Conservation (phyloP, 371 early-diverging fungal species). For the Mucor sp. region DNA sequence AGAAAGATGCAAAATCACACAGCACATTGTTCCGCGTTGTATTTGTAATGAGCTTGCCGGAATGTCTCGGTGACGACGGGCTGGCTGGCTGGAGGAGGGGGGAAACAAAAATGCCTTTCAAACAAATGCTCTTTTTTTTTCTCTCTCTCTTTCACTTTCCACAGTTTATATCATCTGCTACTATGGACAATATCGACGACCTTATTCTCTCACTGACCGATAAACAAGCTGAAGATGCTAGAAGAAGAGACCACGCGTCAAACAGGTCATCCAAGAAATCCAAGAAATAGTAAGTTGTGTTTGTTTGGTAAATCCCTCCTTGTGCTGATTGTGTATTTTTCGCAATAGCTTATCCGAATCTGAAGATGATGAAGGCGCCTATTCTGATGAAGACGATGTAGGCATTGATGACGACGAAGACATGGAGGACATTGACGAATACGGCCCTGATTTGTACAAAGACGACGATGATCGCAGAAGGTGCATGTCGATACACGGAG, state of each 20-base stretch:
- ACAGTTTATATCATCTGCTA: not conserved
- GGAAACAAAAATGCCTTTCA: not conserved
- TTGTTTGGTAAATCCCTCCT: not conserved
- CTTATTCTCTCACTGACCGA: constrained; percentile 31
- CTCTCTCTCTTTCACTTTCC: not conserved
- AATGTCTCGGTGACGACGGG: not conserved
- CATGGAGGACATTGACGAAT: constrained; percentile 67
- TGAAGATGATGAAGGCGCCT: constrained; percentile 40
- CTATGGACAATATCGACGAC: constrained; percentile 27
- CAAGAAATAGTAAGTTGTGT: constrained; percentile 5
- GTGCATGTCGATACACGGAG: constrained; percentile 18
- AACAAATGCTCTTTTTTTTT: not conserved
- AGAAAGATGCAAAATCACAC: not conserved
- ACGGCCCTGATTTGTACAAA: constrained; percentile 76
- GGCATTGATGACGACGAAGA: constrained; percentile 56
- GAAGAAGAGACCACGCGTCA: constrained; percentile 22
- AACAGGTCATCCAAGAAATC: constrained; percentile 1
- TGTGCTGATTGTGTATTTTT: not conserved
- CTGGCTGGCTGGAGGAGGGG: no score
- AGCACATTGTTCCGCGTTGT: not conserved
- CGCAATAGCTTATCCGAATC: constrained; percentile 30
- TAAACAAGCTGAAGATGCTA: constrained; percentile 19
- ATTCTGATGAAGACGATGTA: constrained; percentile 28
- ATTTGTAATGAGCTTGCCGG: not conserved
- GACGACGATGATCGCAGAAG: constrained; percentile 73